Percentiles rank a stretch among this genome's conserved stretches.
These are phyloP conservation scores for Metschnikowia reukaufii DNA, from an alignment of 805 yeast species.

Conservation along the genomic window DNA sequence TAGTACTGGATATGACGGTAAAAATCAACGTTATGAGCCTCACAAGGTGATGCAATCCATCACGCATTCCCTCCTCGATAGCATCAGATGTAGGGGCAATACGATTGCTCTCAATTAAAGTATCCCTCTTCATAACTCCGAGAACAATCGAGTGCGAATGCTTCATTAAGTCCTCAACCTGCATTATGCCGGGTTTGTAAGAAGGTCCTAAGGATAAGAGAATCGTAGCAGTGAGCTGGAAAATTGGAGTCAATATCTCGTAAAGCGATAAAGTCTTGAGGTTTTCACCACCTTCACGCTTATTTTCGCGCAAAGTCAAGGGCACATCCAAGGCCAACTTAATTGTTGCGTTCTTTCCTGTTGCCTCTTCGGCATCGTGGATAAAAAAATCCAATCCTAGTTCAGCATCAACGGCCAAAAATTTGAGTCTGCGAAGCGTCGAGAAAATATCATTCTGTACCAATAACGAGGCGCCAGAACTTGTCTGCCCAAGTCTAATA, in stretches of 20 bases:
- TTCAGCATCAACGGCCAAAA: slow-evolving; percentile 74
- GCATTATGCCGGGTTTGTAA: slow-evolving; percentile 56
- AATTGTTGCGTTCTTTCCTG: slow-evolving; percentile 22
- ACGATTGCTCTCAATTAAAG: slow-evolving; percentile 29
- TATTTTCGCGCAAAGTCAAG: slow-evolving; percentile 28
- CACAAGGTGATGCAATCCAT: slow-evolving; percentile 52
- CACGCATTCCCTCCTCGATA: slow-evolving; percentile 29
- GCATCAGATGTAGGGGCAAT: slow-evolving; percentile 14
- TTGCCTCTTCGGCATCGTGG: slow-evolving; percentile 23
- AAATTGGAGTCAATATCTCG: slow-evolving; percentile 70
- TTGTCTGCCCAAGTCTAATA: slow-evolving; percentile 71
- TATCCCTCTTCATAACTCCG: slow-evolving; percentile 63
- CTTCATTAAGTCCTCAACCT: slow-evolving; percentile 50
- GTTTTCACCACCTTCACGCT: background rate
- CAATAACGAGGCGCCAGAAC: slow-evolving; percentile 73
- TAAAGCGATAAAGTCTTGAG: slow-evolving; percentile 48
- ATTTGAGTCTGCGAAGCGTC: slow-evolving; percentile 52
- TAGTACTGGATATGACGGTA: slow-evolving; percentile 12
- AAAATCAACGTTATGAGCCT: slow-evolving; percentile 16
- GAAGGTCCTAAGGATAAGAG: slow-evolving; percentile 76
- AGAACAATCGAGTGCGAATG: slow-evolving; percentile 56
- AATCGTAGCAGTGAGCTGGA: slow-evolving; percentile 68
- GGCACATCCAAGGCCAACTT: slow-evolving; percentile 56
- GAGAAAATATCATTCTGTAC: slow-evolving; percentile 73
- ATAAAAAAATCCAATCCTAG: slow-evolving; percentile 61